A percentile compares a stretch with the other conserved stretches of the same genome.
phyloP scores from a whole-genome alignment of 768 basidiomycete species.

The Lactarius hatsudake region DNA sequence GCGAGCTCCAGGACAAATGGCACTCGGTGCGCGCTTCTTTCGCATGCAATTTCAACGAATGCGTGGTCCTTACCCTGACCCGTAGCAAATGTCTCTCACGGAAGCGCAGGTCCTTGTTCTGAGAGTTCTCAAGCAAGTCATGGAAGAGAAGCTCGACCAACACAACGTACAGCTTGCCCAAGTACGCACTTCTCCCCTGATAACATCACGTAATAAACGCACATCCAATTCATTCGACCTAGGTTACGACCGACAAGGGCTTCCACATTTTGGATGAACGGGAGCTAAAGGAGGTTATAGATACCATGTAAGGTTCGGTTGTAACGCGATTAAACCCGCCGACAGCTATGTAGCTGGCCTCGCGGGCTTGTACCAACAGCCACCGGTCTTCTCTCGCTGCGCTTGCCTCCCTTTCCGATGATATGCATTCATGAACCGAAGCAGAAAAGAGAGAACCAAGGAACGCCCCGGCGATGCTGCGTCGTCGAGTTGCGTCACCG shows the following conservation, averaged over 20 bases:
- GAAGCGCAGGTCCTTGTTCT: constrained; percentile 88
- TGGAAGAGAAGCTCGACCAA: constrained; percentile 99
- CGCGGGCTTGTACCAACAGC: constrained; percentile 13
- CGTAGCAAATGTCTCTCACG: constrained; percentile 85
- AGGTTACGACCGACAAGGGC: constrained; percentile 83
- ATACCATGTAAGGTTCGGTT: constrained; percentile 68
- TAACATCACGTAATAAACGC: background rate
- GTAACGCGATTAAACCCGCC: constrained; percentile 7
- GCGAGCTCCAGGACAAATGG: constrained; percentile 96
- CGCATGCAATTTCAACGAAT: background rate
- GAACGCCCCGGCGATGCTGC: background rate
- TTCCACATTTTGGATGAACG: constrained; percentile 87
- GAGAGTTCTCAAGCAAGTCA: constrained; percentile 94
- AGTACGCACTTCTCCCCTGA: constrained; percentile 41
- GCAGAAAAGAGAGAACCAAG: background rate
- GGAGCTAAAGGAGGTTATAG: constrained; percentile 79
- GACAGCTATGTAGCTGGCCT: background rate
- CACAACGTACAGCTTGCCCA: constrained; percentile 98
- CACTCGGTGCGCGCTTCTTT: constrained; percentile 61
- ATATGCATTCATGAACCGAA: background rate
- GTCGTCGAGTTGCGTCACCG: background rate
- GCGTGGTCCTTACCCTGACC: constrained; percentile 1
- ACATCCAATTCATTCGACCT: background rate
- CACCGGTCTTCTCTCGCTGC: background rate
- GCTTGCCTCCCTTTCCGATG: background rate